A percentile compares a stretch with the other conserved stretches of the same genome.
Evolutionary conservation across 768 basidiomycete genomes (phyloP).

Genomic region (Gymnopilus junonius): DNA sequence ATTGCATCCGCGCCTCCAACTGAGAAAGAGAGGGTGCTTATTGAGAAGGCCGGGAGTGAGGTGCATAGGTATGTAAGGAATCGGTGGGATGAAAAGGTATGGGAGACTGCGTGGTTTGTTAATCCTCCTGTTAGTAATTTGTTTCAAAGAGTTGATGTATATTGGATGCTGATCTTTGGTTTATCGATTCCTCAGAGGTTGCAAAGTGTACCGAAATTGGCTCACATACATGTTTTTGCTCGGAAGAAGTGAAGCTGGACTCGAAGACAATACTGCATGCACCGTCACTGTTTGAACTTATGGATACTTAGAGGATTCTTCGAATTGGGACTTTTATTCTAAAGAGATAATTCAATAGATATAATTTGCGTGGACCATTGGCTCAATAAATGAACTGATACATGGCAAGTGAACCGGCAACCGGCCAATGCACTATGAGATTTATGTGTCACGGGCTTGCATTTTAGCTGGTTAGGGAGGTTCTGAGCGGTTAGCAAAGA

Average conservation of each 20-base stretch:
- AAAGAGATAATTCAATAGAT: too few relatives aligned
- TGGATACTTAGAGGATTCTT: too few relatives aligned
- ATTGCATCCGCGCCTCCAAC: constrained; percentile 55
- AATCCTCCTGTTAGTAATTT: constrained; percentile 74
- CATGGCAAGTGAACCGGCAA: too few relatives aligned
- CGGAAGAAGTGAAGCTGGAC: constrained; percentile 33
- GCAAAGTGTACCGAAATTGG: constrained; percentile 81
- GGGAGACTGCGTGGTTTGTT: constrained; percentile 93
- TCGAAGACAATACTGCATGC: too few relatives aligned
- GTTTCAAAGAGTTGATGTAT: background rate
- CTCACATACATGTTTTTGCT: constrained; percentile 90
- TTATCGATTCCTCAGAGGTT: constrained; percentile 53
- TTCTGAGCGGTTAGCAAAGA: too few relatives aligned
- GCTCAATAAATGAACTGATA: too few relatives aligned
- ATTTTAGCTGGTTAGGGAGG: too few relatives aligned
- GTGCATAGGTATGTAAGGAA: constrained; percentile 66
- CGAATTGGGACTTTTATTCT: too few relatives aligned
- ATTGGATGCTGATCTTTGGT: background rate
- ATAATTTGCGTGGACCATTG: too few relatives aligned
- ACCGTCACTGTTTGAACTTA: too few relatives aligned
- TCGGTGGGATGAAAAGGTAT: constrained; percentile 72
- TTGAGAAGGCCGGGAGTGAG: constrained; percentile 56
- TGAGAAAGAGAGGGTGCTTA: constrained; percentile 54
- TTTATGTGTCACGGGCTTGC: too few relatives aligned
- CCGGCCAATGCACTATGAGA: too few relatives aligned